Conservation (phyloP, 2,329 filamentous ascomycete species). For the Fusarium xyrophilum region DNA sequence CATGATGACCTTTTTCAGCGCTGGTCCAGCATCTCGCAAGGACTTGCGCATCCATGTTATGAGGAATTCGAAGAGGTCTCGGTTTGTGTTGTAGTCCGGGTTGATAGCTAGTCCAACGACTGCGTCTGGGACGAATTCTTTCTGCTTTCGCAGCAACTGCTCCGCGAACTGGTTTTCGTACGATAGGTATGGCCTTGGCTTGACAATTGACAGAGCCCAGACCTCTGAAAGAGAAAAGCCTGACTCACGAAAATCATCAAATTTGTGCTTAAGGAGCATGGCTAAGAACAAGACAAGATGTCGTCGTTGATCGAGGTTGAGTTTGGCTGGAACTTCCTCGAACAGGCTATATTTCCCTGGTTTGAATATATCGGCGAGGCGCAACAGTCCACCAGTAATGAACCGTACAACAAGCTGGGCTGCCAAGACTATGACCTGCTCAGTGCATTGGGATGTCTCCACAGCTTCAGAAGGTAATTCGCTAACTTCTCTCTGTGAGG, state of each 20-base stretch:
- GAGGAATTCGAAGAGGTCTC: constrained; percentile 57
- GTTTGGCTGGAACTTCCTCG: constrained; percentile 48
- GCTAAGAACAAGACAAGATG: constrained; percentile 60
- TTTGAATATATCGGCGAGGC: constrained; percentile 55
- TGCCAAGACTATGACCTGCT: constrained; percentile 55
- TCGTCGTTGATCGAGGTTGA: constrained; percentile 52
- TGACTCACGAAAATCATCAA: constrained; percentile 56
- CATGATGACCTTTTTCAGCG: constrained; percentile 47
- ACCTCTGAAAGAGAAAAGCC: constrained; percentile 56
- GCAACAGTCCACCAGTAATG: constrained; percentile 53
- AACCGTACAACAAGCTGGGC: constrained; percentile 56
- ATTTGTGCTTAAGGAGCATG: constrained; percentile 54
- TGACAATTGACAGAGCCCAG: constrained; percentile 61
- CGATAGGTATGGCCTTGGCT: constrained; percentile 54
- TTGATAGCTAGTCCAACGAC: constrained; percentile 46
- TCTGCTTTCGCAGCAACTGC: constrained; percentile 51
- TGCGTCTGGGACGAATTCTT: constrained; percentile 53
- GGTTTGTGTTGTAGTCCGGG: constrained; percentile 58
- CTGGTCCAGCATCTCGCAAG: constrained; percentile 50
- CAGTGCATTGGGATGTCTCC: constrained; percentile 47
- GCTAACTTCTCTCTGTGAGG: constrained; percentile 17
- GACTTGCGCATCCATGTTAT: constrained; percentile 59
- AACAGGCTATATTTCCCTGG: constrained; percentile 60
- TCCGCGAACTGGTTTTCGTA: constrained; percentile 60
- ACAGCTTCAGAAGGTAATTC: constrained; percentile 20